A percentile compares a stretch with the other conserved stretches of the same genome.
Conservation (phyloP, 257 asterid species). For the Mentha longifolia region DNA sequence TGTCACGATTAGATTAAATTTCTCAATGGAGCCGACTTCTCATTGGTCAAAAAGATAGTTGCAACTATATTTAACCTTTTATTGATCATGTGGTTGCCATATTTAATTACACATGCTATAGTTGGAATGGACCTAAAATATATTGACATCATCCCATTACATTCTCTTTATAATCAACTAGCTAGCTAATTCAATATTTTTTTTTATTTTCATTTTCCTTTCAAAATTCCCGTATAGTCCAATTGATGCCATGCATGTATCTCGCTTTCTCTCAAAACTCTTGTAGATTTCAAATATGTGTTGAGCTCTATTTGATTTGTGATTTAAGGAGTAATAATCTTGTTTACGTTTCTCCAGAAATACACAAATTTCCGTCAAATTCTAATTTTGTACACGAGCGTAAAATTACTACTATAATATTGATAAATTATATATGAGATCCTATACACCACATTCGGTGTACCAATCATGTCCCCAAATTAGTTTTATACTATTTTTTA, state of each 20-base stretch:
- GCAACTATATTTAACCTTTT: not conserved
- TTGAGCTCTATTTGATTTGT: too few relatives aligned
- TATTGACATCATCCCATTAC: not conserved
- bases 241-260: not conserved
- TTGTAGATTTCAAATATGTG: not conserved
- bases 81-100: too few relatives aligned
- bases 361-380: not conserved
- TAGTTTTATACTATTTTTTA: too few relatives aligned
- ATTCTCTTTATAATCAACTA: not conserved
- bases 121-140: conserved; percentile 25
- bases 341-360: not conserved
- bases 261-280: not conserved
- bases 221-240: not conserved
- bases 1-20: not conserved
- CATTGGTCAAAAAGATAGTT: not conserved
- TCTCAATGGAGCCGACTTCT: not conserved
- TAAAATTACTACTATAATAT: too few relatives aligned
- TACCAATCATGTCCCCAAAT: too few relatives aligned
- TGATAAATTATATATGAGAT: too few relatives aligned
- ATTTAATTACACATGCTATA: not conserved
- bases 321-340: not conserved
- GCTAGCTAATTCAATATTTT: not conserved
- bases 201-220: not conserved
- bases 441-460: too few relatives aligned
- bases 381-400: too few relatives aligned